A percentile compares a stretch with the other conserved stretches of the same genome.
phyloP scores from a whole-genome alignment of 495 filamentous ascomycete genomes.

The Aspergillus asperescens region DNA sequence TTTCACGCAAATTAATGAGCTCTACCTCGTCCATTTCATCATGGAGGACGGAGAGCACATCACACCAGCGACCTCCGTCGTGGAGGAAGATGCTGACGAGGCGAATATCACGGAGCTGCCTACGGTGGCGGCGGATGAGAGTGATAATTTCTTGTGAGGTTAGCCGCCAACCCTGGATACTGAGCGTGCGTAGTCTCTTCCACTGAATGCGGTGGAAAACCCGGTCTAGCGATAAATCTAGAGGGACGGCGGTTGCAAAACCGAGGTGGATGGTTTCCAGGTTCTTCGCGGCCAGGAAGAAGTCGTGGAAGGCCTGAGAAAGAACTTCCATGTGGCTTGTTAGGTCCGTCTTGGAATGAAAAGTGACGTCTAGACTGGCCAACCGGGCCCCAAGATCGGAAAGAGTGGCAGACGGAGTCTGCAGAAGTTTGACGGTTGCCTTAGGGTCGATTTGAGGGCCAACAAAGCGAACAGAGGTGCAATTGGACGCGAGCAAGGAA shows the following conservation, averaged over 20 bases:
- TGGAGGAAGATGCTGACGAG: constrained; percentile 55
- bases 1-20: constrained; percentile 54
- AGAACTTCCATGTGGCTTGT: constrained; percentile 50
- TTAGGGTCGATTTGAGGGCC: constrained; percentile 61
- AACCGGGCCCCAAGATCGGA: constrained; percentile 50
- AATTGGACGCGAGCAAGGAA: constrained; percentile 51
- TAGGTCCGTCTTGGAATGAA: constrained; percentile 53
- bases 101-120: constrained; percentile 52
- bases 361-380: constrained; percentile 54
- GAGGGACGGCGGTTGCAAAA: constrained; percentile 52
- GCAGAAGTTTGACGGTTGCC: constrained; percentile 47
- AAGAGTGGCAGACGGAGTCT: constrained; percentile 42
- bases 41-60: constrained; percentile 53
- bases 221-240: constrained; percentile 51
- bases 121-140: constrained; percentile 51
- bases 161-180: constrained; percentile 61
- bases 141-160: constrained; percentile 54
- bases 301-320: constrained; percentile 48
- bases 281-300: constrained; percentile 55
- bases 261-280: constrained; percentile 63
- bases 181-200: constrained; percentile 57
- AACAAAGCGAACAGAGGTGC: constrained; percentile 54
- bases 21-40: constrained; percentile 54
- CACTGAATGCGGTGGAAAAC: constrained; percentile 61
- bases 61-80: constrained; percentile 54